Evolutionary conservation across 2,329 filamentous ascomycete species (phyloP).

Genomic region (Eutypa lata): DNA sequence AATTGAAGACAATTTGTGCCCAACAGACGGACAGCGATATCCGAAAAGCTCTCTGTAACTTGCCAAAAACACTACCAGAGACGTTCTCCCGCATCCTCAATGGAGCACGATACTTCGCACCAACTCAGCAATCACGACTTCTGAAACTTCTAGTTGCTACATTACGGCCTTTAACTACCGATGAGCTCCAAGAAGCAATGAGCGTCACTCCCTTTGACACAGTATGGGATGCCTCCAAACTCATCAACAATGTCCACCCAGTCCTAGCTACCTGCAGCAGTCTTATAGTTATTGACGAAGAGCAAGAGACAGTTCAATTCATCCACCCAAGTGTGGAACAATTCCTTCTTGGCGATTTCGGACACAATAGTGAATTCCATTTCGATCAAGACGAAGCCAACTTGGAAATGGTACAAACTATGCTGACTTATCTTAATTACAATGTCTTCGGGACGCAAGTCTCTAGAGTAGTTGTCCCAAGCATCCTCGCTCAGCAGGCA

Average conservation of each 20-base stretch:
- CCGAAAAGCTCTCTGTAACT: conserved; percentile 24
- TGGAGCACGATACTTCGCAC: conserved; percentile 10
- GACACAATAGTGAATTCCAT: conserved; percentile 5
- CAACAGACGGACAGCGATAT: conserved; percentile 35
- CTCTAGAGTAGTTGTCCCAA: not conserved
- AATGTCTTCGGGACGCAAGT: not conserved
- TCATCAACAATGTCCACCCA: conserved; percentile 23
- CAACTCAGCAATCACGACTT: conserved; percentile 21
- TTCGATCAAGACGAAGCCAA: not conserved
- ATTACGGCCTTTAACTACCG: conserved; percentile 24
- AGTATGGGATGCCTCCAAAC: conserved; percentile 17
- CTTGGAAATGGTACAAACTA: not conserved
- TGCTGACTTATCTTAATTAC: not conserved
- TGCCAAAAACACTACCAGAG: conserved; percentile 28
- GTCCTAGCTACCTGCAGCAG: conserved; percentile 30
- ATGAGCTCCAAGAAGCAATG: conserved; percentile 36
- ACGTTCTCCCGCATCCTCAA: conserved; percentile 30
- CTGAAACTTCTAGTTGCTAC: conserved; percentile 31
- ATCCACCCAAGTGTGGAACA: conserved; percentile 34
- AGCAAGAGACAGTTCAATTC: conserved; percentile 25
- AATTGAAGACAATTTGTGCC: conserved; percentile 31
- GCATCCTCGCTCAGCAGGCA: not conserved
- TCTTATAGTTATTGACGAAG: conserved; percentile 32
- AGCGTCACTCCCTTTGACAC: conserved; percentile 32
- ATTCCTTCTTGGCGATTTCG: conserved; percentile 24